A percentile compares a stretch with the other conserved stretches of the same genome.
Evolutionary conservation across 2,329 filamentous ascomycete species (phyloP).

Genomic region (Juglanconis oblonga): DNA sequence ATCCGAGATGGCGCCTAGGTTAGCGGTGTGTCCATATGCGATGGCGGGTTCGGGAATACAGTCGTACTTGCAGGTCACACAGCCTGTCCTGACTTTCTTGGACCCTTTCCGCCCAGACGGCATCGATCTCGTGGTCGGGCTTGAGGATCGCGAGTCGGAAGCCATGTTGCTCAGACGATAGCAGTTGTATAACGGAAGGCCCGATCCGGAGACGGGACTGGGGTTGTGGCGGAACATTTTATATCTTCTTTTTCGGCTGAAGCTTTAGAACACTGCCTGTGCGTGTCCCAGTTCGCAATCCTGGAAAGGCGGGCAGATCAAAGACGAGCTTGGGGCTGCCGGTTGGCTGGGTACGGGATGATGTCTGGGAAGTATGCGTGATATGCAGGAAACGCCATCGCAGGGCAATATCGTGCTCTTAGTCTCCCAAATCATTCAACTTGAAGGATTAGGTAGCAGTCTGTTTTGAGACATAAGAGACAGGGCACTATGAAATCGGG

Average conservation of each 20-base stretch:
- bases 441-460: constrained; percentile 2
- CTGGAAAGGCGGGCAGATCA: not conserved
- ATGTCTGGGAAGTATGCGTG: not conserved
- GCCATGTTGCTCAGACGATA: constrained; percentile 15
- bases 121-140: constrained; percentile 3
- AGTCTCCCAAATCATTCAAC: not conserved
- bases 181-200: constrained; percentile 12
- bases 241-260: not conserved
- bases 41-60: not conserved
- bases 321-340: not conserved
- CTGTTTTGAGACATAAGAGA: not conserved
- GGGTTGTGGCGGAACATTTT: constrained; percentile 12
- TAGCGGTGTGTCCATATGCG: not conserved
- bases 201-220: not conserved
- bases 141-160: constrained; percentile 15
- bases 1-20: not conserved
- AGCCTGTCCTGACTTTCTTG: constrained; percentile 19
- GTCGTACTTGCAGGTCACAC: constrained; percentile 19
- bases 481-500: not conserved
- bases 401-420: constrained; percentile 7
- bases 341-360: not conserved
- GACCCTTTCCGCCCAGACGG: constrained; percentile 19
- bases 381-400: not conserved
- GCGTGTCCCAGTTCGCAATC: not conserved
- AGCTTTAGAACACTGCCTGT: not conserved